Evolutionary conservation across 805 yeast species (phyloP).

Genomic region (Candida silvatica): DNA sequence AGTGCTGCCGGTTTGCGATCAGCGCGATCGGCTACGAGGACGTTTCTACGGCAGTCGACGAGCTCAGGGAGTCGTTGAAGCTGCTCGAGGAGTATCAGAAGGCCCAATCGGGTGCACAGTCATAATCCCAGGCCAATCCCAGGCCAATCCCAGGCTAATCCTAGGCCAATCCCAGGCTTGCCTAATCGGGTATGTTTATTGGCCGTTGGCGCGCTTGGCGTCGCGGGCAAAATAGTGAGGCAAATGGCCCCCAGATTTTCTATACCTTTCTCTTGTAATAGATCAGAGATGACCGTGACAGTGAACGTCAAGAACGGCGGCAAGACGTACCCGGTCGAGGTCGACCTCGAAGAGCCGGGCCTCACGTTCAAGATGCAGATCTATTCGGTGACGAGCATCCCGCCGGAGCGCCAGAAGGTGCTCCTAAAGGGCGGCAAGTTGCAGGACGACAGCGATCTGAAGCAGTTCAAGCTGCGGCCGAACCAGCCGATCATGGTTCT

Average conservation of each 20-base stretch:
- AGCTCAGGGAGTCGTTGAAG: constrained; percentile 40
- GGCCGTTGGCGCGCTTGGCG: no score
- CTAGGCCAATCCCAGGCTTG: not conserved
- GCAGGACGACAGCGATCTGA: constrained; percentile 51
- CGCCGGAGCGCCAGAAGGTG: constrained; percentile 85
- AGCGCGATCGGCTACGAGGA: constrained; percentile 71
- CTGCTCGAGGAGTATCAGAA: no score
- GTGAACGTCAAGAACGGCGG: constrained; percentile 61
- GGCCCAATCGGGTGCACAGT: no score
- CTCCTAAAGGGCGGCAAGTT: constrained; percentile 86
- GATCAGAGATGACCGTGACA: constrained; percentile 3
- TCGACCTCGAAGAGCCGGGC: constrained; percentile 50
- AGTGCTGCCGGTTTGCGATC: constrained; percentile 63
- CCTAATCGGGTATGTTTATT: not conserved
- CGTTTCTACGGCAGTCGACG: constrained; percentile 49
- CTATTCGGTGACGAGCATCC: constrained; percentile 67
- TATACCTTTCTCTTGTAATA: not conserved
- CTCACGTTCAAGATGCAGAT: constrained; percentile 59
- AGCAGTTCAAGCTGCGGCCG: constrained; percentile 46
- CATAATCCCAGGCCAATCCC: no score
- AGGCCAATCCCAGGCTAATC: no score
- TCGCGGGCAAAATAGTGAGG: not conserved
- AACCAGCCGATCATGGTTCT: constrained; percentile 75
- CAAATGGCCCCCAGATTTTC: not conserved
- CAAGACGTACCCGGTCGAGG: constrained; percentile 48